These are phyloP conservation scores for Phytophthora podocarpi DNA, from an alignment of 352 stramenopile genomes.

Conservation along the genomic window DNA sequence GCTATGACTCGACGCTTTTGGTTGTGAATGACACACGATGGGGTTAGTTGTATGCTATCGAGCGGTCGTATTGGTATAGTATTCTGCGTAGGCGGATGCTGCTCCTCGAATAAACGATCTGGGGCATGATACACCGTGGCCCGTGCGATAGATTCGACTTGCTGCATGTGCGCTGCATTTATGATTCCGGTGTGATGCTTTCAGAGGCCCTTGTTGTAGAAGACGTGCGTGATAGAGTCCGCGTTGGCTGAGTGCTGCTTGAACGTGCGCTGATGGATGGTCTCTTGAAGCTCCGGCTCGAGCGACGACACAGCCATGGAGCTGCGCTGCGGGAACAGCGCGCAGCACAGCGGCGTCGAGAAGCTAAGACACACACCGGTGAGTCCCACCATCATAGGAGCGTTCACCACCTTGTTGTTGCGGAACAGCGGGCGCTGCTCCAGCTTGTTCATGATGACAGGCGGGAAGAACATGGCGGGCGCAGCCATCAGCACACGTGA, in stretches of 20 bases:
- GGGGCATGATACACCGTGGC: not conserved
- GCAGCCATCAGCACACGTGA: constrained; percentile 88
- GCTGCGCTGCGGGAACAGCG: constrained; percentile 84
- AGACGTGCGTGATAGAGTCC: constrained; percentile 57
- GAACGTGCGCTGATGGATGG: constrained; percentile 47
- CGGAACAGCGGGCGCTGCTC: constrained; percentile 65
- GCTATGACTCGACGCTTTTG: not conserved
- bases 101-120: constrained; percentile 21
- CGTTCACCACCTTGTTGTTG: constrained; percentile 69
- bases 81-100: constrained; percentile 19
- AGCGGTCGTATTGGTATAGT: constrained; percentile 37
- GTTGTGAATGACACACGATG: constrained; percentile 1
- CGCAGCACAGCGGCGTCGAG: constrained; percentile 81
- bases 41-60: constrained; percentile 19
- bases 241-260: constrained; percentile 39
- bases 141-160: constrained; percentile 1
- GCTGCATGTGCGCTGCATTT: constrained; percentile 2
- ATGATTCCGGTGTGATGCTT: constrained; percentile 10
- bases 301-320: constrained; percentile 58
- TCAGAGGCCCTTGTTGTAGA: constrained; percentile 83
- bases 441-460: constrained; percentile 84
- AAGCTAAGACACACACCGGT: constrained; percentile 77
- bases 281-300: constrained; percentile 71
- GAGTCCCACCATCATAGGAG: constrained; percentile 69
- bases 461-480: constrained; percentile 86